Percentiles rank a stretch among this genome's conserved stretches.
phyloP scores from a whole-genome alignment of 805 yeast genomes.

The Pichia occidentalis region DNA sequence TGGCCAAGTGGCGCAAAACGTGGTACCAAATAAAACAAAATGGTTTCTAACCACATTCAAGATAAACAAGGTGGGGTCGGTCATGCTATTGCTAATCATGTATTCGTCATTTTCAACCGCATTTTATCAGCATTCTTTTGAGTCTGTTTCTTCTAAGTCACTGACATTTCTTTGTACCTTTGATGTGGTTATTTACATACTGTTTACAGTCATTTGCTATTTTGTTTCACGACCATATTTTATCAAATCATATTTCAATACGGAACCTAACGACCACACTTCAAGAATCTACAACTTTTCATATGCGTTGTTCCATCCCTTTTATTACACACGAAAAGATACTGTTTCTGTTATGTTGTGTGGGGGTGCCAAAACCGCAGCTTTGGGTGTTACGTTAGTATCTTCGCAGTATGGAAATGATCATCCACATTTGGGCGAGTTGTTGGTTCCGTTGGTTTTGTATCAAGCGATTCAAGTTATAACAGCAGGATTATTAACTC shows the following conservation, averaged over 20 bases:
- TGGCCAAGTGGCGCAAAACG: conserved; percentile 75
- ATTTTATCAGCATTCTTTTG: conserved; percentile 72
- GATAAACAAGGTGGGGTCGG: conserved; percentile 65
- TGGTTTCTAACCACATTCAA: conserved; percentile 51
- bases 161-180: conserved; percentile 72
- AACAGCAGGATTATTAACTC: conserved; percentile 66
- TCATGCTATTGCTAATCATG: conserved; percentile 63
- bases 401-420: conserved; percentile 54
- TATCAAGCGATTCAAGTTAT: conserved; percentile 84
- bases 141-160: conserved; percentile 40
- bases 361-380: conserved; percentile 92
- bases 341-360: conserved; percentile 76
- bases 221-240: conserved; percentile 50
- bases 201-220: conserved; percentile 63
- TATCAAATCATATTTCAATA: conserved; percentile 35
- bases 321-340: conserved; percentile 62
- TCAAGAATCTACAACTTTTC: conserved; percentile 39
- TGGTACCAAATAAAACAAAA: conserved; percentile 56
- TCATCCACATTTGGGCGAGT: conserved; percentile 55
- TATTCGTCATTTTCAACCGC: conserved; percentile 70
- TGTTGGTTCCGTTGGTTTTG: conserved; percentile 74
- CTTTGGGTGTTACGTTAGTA: conserved; percentile 76
- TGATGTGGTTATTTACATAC: conserved; percentile 69
- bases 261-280: conserved; percentile 41
- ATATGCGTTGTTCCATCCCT: conserved; percentile 47